Base-by-base conservation (phyloP, 1,139 yeast genomes). In the Hyphopichia khmerensis region DNA sequence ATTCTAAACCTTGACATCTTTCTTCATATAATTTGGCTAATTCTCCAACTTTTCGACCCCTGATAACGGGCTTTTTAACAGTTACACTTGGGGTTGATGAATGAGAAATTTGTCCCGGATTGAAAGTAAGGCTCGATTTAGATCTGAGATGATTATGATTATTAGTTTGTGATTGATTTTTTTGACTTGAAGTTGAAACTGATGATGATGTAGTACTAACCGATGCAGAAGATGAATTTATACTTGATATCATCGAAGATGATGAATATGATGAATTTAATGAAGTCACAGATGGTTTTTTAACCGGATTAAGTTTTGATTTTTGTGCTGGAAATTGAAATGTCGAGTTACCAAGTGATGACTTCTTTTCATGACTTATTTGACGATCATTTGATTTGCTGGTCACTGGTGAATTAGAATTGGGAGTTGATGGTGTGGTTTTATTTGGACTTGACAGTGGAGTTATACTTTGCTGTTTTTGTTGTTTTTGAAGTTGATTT, bases 21-120 rank as follows among this genome's bases (percentile, higher is more conserved):
- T 80, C 84, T 52, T 80, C 85, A 50, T 75, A 80, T 40, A 80
- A 57, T 43, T 68, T 72, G 7, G 84, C 81, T 45, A 80, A 65
- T 53, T 76, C 77, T 17, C 80, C 72, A 2, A 80, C 85, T 57
- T 76, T 79, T 35, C 77, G 62, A 6, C 79, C 81, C 32, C 80
- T 56, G 11, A 79, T 72, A 5, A 75, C 80, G 1, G 82, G 79
- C 40, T 71, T 69, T 43, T 67, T 72, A 10, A 62, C 39, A 14
- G 8, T 31, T 7, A 37, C 10, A 31, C 40, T 37, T 16, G 41
- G 36, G 15, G 29, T 35, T 16, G 38, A 36, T 4, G 27, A 19
- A 16, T 33, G 35, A 18, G 39, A 37, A 5, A 18, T 11, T 9
- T 14, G 33, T 3, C 16, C 10, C 2, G 23, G 16, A 36, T 26